A percentile compares a stretch with the other conserved stretches of the same genome.
phyloP scores from a whole-genome alignment of 139 green algal genomes.

The Auxenochlorella pyrenoidosa region DNA sequence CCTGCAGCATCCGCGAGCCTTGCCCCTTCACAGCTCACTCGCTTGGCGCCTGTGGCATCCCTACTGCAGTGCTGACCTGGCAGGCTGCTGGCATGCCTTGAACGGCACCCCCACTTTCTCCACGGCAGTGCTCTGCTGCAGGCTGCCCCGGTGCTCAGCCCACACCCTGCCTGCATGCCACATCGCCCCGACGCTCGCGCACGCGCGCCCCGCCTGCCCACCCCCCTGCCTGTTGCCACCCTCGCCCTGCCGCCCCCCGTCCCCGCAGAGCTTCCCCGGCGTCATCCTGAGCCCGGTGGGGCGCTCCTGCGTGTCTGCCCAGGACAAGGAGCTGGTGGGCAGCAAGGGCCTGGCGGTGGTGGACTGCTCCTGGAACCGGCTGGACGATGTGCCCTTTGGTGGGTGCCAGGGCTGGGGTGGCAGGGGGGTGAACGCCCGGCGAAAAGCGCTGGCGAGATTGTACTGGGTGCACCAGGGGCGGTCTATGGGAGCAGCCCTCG shows the following conservation, averaged over 20 bases:
- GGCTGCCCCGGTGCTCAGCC: too few relatives aligned
- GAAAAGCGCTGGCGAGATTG: too few relatives aligned
- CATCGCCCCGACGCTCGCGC: neutral
- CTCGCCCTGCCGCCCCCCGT: neutral
- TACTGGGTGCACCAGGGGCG: too few relatives aligned
- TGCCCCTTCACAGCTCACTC: too few relatives aligned
- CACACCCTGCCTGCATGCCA: too few relatives aligned
- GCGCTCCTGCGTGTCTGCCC: conserved; percentile 69
- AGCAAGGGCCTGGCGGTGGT: conserved; percentile 94
- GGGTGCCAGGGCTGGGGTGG: neutral
- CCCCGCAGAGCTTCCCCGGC: conserved; percentile 73
- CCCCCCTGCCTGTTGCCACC: neutral
- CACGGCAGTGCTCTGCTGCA: too few relatives aligned
- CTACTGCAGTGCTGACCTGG: neutral
- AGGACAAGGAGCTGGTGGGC: conserved; percentile 85
- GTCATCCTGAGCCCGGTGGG: conserved; percentile 86
- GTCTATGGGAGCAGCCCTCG: too few relatives aligned
- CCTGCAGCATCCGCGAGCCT: neutral
- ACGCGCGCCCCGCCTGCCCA: too few relatives aligned
- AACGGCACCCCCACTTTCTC: too few relatives aligned
- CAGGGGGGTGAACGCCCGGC: too few relatives aligned
- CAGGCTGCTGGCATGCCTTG: neutral
- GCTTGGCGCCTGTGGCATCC: too few relatives aligned
- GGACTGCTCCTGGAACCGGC: conserved; percentile 97
- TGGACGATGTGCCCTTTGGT: conserved; percentile 90